phyloP scores from a whole-genome alignment of 1,284 basidiomycete genomes.

The Puccinia sorghi region DNA sequence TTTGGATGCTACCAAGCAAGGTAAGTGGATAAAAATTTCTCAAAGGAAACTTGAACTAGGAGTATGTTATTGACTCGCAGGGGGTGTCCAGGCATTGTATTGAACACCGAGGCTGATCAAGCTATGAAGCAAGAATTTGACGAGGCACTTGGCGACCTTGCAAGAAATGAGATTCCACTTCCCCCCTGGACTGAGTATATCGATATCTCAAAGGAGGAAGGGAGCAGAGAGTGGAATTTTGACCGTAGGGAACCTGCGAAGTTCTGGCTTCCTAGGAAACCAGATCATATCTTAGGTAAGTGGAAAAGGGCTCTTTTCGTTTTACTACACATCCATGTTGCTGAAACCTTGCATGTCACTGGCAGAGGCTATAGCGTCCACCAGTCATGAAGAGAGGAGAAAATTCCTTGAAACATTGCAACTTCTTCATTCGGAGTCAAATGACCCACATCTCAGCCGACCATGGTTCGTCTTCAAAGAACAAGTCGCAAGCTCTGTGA shows the following conservation, averaged over 20 bases:
- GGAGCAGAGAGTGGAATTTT: neutral
- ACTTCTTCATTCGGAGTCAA: neutral
- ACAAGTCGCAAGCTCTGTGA: neutral
- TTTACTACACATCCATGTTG: no score
- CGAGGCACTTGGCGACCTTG: neutral
- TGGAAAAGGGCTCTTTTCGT: neutral
- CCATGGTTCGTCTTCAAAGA: conserved; percentile 3
- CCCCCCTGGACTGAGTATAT: conserved; percentile 20
- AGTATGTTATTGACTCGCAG: neutral
- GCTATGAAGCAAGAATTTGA: conserved; percentile 38
- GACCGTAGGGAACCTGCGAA: neutral
- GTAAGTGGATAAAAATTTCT: neutral
- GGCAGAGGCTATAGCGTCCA: conserved; percentile 30
- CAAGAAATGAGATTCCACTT: conserved; percentile 14
- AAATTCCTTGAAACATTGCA: conserved; percentile 2
- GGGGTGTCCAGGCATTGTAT: neutral
- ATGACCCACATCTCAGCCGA: conserved; percentile 19
- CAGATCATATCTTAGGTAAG: conserved; percentile 28
- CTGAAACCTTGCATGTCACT: neutral
- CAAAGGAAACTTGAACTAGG: neutral
- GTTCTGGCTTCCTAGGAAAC: conserved; percentile 16
- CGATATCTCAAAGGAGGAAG: neutral
- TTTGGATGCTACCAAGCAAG: conserved; percentile 44
- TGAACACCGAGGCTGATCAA: conserved; percentile 33
- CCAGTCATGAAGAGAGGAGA: neutral